A percentile compares a stretch with the other conserved stretches of the same genome.
These are phyloP conservation scores for Aphanoascus verrucosus DNA, from an alignment of 2,329 filamentous ascomycete genomes.

Conservation along the genomic window DNA sequence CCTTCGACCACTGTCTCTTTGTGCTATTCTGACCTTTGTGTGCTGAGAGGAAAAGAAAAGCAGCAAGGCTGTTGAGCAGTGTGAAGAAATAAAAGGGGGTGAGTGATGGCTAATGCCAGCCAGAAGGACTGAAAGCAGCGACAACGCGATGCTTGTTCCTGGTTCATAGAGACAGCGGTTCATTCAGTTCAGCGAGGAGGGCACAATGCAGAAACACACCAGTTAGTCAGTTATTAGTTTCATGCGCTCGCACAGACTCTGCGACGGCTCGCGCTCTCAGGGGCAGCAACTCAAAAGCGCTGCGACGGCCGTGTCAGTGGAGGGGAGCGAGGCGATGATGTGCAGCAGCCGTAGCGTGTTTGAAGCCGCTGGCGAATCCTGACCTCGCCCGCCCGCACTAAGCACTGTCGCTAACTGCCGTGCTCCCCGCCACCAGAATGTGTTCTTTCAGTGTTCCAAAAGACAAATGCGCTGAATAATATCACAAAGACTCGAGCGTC, in stretches of 20 bases:
- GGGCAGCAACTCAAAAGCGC: background rate
- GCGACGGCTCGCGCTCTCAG: background rate
- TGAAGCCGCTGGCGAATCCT: background rate
- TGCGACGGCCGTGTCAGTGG: background rate
- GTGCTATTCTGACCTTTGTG: background rate
- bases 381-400: too few relatives aligned
- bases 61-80: background rate
- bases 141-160: background rate
- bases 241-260: too few relatives aligned
- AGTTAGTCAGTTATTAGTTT: too few relatives aligned
- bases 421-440: too few relatives aligned
- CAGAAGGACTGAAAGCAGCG: background rate
- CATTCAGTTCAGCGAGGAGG: background rate
- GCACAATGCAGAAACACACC: background rate
- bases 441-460: too few relatives aligned
- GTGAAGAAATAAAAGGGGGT: too few relatives aligned
- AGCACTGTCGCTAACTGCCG: too few relatives aligned
- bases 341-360: background rate
- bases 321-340: background rate
- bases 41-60: background rate
- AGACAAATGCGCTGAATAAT: too few relatives aligned
- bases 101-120: background rate
- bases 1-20: background rate
- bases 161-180: background rate
- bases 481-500: too few relatives aligned